A percentile compares a stretch with the other conserved stretches of the same genome.
phyloP scores from a whole-genome alignment of 2,329 filamentous ascomycete genomes.

The Aspergillus bombycis region DNA sequence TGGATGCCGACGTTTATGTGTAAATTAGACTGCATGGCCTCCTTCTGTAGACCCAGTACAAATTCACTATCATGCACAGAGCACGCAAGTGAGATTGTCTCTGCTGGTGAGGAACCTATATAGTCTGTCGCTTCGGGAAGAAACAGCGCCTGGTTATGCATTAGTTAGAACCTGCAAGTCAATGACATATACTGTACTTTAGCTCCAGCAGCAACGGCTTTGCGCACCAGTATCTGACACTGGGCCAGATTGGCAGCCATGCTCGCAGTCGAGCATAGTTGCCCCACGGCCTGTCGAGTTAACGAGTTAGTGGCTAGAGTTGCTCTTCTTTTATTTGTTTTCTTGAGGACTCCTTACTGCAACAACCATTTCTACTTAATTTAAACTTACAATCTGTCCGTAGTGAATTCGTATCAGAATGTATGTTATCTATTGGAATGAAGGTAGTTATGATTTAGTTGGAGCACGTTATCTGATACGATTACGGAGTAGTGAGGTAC shows the following conservation, averaged over 20 bases:
- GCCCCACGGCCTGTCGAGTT: constrained; percentile 72
- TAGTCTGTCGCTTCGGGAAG: constrained; percentile 92
- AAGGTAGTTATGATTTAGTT: not conserved
- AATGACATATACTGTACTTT: constrained; percentile 57
- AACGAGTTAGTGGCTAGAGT: constrained; percentile 13
- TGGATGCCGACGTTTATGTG: constrained; percentile 88
- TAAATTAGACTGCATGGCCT: constrained; percentile 65
- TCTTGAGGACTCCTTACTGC: constrained; percentile 24
- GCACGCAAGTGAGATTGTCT: constrained; percentile 71
- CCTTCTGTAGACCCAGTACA: constrained; percentile 71
- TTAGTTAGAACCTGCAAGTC: constrained; percentile 7
- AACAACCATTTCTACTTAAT: constrained; percentile 28
- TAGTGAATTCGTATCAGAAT: not conserved
- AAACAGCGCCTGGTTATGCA: constrained; percentile 68
- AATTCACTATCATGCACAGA: constrained; percentile 70
- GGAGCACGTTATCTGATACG: constrained; percentile 6
- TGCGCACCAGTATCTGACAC: constrained; percentile 71
- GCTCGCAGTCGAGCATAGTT: constrained; percentile 82
- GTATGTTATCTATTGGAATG: not conserved
- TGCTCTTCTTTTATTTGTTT: not conserved
- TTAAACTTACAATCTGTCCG: not conserved
- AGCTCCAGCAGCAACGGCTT: constrained; percentile 75
- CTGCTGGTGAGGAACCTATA: constrained; percentile 69
- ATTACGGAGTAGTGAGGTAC: constrained; percentile 6
- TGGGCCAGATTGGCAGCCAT: constrained; percentile 79